Evolutionary conservation across 345 rosid genomes (phyloP), one percentile per base, ranked within the genome.

Genomic region (Aquilaria sinensis): DNA sequence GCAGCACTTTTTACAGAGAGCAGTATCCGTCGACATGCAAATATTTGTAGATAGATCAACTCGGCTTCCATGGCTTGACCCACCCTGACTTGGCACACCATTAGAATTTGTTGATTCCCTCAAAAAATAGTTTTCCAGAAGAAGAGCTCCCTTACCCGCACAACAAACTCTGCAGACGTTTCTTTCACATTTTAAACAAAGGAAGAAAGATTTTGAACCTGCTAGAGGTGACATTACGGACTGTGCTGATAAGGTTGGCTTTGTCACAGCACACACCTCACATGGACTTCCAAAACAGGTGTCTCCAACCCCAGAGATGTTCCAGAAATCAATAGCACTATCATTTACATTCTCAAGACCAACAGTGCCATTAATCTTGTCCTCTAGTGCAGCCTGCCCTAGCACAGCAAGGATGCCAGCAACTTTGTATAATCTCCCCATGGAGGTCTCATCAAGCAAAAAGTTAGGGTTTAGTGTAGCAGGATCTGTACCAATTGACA

Each of bases 401-500:
- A 88, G 89, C 58, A 76, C 67, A 64, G 96, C 95, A 58, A 94
- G 92, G 67, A 70, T 63, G 64, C 76, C 83, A 60, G 96, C 86
- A 47, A 75, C 77, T 72, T 81, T 78, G 76, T 89, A 86, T 65
- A 90, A 72, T 74, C 88, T 90, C 73, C 68, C 89, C 70, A 82
- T 73, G 77, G 86, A 86, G 70, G 67, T 74, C 70, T 86, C 96
- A 61, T 85, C 89, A 32, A 81, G 74, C 65, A 75, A 76, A 61
- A 77, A 72, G 76, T 94, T 94, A 56, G 99, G 97, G 77, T 94
- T 94, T 72, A 94, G 74, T 49, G 88, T 79, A 64, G 97, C 97
- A 55, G 97, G 95, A 86, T 94, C 99, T 61, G 71, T 85, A 79
- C 99, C 99, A 69, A 86, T 50, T 57, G 91, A 83, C 74, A 94